Conservation (phyloP, 2,329 filamentous ascomycete species). For the Claviceps sp. region DNA sequence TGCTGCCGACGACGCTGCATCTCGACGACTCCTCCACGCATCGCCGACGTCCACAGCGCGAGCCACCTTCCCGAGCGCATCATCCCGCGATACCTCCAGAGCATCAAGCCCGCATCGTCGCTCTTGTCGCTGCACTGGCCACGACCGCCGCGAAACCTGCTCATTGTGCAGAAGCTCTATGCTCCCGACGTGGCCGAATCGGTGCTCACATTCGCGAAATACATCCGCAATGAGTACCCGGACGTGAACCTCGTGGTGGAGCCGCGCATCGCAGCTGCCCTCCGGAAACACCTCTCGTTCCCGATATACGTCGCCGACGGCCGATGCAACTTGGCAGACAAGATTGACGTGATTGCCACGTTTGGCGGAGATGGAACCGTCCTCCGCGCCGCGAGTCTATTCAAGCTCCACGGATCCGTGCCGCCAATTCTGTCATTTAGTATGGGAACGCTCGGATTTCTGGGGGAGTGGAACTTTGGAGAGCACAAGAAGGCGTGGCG, state of each 20-base stretch:
- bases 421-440: slow-evolving; percentile 90
- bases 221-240: slow-evolving; percentile 70
- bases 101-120: slow-evolving; percentile 34
- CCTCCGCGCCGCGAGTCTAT: slow-evolving; percentile 38
- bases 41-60: slow-evolving; percentile 17
- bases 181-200: slow-evolving; percentile 38
- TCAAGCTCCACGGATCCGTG: slow-evolving; percentile 62
- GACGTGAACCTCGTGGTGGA: slow-evolving; percentile 75
- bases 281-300: slow-evolving; percentile 59
- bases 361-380: slow-evolving; percentile 63
- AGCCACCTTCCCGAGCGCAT: slow-evolving; percentile 20
- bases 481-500: slow-evolving; percentile 88
- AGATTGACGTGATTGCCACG: slow-evolving; percentile 79
- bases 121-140: slow-evolving; percentile 43
- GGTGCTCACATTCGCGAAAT: slow-evolving; percentile 46
- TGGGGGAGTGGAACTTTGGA: slow-evolving; percentile 91
- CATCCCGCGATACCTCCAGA: slow-evolving; percentile 22
- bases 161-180: slow-evolving; percentile 46
- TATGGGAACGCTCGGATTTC: slow-evolving; percentile 89
- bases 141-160: slow-evolving; percentile 39
- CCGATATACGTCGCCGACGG: slow-evolving; percentile 52
- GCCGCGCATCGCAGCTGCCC: slow-evolving; percentile 53
- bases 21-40: slow-evolving; percentile 31
- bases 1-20: slow-evolving; percentile 25
- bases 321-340: slow-evolving; percentile 49